Percentiles rank a stretch among this genome's conserved stretches.
These are phyloP conservation scores for Arachnomyces sp. DNA, from an alignment of 2,329 filamentous ascomycete genomes.

Conservation along the genomic window DNA sequence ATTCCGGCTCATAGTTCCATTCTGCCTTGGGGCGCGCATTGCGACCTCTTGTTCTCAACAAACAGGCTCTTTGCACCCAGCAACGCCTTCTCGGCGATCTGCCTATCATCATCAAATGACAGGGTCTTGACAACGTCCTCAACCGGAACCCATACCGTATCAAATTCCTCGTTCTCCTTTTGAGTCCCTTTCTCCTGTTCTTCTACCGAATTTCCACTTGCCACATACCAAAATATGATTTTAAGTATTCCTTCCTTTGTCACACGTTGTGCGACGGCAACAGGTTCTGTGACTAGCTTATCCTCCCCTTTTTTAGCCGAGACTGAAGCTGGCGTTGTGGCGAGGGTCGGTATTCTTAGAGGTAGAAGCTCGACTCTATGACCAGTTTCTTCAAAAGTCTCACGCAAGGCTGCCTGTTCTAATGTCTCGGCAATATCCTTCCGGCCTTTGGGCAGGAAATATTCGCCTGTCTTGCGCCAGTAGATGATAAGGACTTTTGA, in stretches of 20 bases:
- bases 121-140: slow-evolving; percentile 8
- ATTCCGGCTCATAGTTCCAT: too few species aligned
- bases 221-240: slow-evolving; percentile 13
- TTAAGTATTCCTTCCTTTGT: slow-evolving; percentile 4
- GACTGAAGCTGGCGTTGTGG: not conserved
- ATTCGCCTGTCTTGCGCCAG: slow-evolving; percentile 6
- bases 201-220: slow-evolving; percentile 6
- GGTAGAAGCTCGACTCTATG: slow-evolving; percentile 6
- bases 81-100: not conserved
- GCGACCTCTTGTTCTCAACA: too few species aligned
- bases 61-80: too few species aligned
- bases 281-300: not conserved
- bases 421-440: slow-evolving; percentile 19
- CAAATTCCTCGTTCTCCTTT: slow-evolving; percentile 11
- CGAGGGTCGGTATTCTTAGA: slow-evolving; percentile 3
- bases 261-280: too few species aligned
- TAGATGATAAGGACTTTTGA: slow-evolving; percentile 11
- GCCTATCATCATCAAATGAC: slow-evolving; percentile 7
- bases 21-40: too few species aligned
- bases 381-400: slow-evolving; percentile 20
- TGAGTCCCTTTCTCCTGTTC: slow-evolving; percentile 8
- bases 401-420: slow-evolving; percentile 17
- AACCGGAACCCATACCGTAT: slow-evolving; percentile 5
- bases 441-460: slow-evolving; percentile 21
- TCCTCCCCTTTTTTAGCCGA: too few species aligned